Evolutionary conservation across 768 basidiomycete species (phyloP), one percentile per base, ranked within the genome.

Genomic region (Psilocybe subaeruginosa): DNA sequence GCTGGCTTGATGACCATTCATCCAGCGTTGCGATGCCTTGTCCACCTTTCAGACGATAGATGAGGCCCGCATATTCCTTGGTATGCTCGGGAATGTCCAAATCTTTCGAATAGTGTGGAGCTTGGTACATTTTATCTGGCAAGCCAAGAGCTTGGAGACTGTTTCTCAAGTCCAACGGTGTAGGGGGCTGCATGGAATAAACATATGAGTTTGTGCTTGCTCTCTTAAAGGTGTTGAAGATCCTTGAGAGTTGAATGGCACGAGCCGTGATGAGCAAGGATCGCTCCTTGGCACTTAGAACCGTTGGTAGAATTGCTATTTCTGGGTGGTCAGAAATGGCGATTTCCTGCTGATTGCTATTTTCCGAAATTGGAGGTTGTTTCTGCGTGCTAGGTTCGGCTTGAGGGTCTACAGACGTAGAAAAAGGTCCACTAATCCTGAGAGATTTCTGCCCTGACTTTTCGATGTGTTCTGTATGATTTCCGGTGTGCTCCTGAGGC

Each of bases 81-180:
- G 88, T 74, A n/a, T 77, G 74, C 33, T 81, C 80, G 0, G 94
- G 90, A 0, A 88, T 82, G 70, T 99, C 97, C 3, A 67, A 65
- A 23, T 80, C 79, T 54, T 85, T 83, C 5, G 92, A 93, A 69
- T 93, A 99, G 73, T 84, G 89, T 0, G 96, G 92, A n/a, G 83
- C 77, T 48, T 81, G 85, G 73, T 97, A 96, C 23, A 91, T 71
- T 65, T 85, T 87, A 49, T 70, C 75, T 3, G 86, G 82, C 6
- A 92, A 71, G 19, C 79, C 80, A 64, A 83, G 74, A 0, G 71
- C 67, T 33, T 81, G 78, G 12, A 88, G 58, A 49, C 77, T 81
- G 6, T 70, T 69, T 5, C 81, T 58, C 0, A 91, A 74, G 11
- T 84, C 76, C 3, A 79, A 75, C 4, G 76, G 50, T 5, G 83